A percentile compares a stretch with the other conserved stretches of the same genome.
phyloP scores from a whole-genome alignment of 2,329 filamentous ascomycete species.

The Alternaria sp. region DNA sequence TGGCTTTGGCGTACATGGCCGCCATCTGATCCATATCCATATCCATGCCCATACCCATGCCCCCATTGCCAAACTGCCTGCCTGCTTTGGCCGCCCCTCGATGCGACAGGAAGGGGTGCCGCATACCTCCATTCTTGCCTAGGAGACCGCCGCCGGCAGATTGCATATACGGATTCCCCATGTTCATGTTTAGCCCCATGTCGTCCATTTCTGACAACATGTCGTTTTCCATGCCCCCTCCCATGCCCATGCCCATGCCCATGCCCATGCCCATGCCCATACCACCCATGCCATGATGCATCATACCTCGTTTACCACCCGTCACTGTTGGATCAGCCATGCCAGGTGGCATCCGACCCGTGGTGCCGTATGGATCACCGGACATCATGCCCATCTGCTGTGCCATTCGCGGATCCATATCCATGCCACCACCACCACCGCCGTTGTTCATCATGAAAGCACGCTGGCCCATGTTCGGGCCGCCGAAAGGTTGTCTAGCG shows the following conservation, averaged over 20 bases:
- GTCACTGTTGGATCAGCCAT: slow-evolving; percentile 6
- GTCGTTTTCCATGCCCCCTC: slow-evolving; percentile 11
- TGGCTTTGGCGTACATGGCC: background rate
- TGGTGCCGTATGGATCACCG: slow-evolving; percentile 12
- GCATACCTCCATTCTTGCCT: slow-evolving; percentile 2
- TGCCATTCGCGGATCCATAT: slow-evolving; percentile 17
- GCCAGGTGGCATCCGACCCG: slow-evolving; percentile 12
- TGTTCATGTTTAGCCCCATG: slow-evolving; percentile 3
- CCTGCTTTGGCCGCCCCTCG: background rate
- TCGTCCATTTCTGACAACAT: slow-evolving; percentile 11
- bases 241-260: background rate
- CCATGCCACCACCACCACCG: background rate
- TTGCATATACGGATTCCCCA: slow-evolving; percentile 12
- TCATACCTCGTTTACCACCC: background rate
- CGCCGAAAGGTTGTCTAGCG: slow-evolving; percentile 1
- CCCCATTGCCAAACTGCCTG: background rate
- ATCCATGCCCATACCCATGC: background rate
- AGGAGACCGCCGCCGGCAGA: background rate
- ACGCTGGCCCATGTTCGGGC: slow-evolving; percentile 1
- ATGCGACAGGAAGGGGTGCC: slow-evolving; percentile 7
- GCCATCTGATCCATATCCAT: slow-evolving; percentile 3
- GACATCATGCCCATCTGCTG: slow-evolving; percentile 9
- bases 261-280: background rate
- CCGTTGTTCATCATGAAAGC: background rate
- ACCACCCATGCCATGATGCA: slow-evolving; percentile 1